These are phyloP conservation scores for Venturia nashicola DNA, from an alignment of 2,329 filamentous ascomycete genomes.

Conservation along the genomic window DNA sequence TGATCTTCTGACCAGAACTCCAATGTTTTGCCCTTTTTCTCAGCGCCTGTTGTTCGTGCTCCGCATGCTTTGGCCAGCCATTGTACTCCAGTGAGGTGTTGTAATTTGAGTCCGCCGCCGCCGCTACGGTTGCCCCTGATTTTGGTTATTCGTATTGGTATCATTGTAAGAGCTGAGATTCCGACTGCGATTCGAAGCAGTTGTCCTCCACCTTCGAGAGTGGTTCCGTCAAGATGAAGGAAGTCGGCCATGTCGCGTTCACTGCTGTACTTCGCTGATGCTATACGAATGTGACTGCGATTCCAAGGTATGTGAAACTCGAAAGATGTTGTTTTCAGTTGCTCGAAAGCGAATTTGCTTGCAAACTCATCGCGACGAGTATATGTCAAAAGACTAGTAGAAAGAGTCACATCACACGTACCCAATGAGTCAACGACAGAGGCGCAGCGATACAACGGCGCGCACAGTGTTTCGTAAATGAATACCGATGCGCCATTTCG, in stretches of 20 bases:
- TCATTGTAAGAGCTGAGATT: conserved; percentile 40
- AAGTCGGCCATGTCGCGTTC: not conserved
- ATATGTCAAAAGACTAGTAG: not conserved
- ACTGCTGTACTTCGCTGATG: not conserved
- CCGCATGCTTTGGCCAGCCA: conserved; percentile 39
- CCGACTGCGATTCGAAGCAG: conserved; percentile 44
- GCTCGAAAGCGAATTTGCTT: not conserved
- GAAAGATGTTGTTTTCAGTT: not conserved
- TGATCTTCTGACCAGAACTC: conserved; percentile 22
- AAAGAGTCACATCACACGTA: not conserved
- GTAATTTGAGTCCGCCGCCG: conserved; percentile 43
- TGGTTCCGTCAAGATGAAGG: conserved; percentile 36
- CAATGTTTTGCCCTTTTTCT: conserved; percentile 30
- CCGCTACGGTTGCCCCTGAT: conserved; percentile 42
- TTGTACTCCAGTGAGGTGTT: conserved; percentile 43
- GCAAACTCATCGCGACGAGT: not conserved
- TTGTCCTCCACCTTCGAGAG: conserved; percentile 51
- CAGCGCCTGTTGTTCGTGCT: conserved; percentile 29
- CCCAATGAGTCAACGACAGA: not conserved
- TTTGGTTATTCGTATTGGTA: conserved; percentile 36
- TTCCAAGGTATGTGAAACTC: not conserved
- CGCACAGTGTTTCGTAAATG: not conserved
- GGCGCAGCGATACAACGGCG: not conserved
- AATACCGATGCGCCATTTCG: not conserved
- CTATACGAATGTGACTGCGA: not conserved